Evolutionary conservation across 1,139 yeast genomes (phyloP).

Genomic region (Taphrina deformans): DNA sequence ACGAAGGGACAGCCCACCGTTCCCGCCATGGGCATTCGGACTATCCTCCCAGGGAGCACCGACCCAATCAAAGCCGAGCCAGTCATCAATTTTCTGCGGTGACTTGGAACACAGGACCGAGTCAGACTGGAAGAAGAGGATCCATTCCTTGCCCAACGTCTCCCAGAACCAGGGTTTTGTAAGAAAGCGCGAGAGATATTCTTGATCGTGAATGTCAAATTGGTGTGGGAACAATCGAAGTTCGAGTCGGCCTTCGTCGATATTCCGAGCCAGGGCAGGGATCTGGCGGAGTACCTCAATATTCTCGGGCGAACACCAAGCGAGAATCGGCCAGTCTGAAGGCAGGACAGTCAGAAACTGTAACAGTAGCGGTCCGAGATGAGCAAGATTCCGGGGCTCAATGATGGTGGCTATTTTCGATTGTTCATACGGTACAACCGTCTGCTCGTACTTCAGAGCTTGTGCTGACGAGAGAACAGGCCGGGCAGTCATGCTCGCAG

Average conservation of each 20-base stretch:
- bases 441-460: constrained; percentile 3
- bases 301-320: constrained; percentile 27
- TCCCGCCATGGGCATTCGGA: constrained; percentile 29
- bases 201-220: constrained; percentile 23
- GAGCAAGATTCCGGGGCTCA: constrained; percentile 22
- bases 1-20: constrained; percentile 15
- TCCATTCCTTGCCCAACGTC: constrained; percentile 10
- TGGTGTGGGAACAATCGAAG: constrained; percentile 24
- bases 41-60: constrained; percentile 32
- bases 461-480: constrained; percentile 15
- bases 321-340: constrained; percentile 21
- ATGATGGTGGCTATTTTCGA: constrained; percentile 24
- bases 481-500: constrained; percentile 26
- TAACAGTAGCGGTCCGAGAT: constrained; percentile 13
- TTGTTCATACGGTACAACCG: constrained; percentile 16
- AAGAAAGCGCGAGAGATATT: constrained; percentile 28
- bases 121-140: constrained; percentile 28
- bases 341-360: constrained; percentile 27
- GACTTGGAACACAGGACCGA: constrained; percentile 29
- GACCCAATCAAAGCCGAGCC: constrained; percentile 32
- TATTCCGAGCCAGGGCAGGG: constrained; percentile 16
- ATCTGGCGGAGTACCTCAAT: constrained; percentile 21
- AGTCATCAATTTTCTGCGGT: constrained; percentile 21
- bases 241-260: constrained; percentile 18
- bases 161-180: constrained; percentile 31